Conservation (phyloP, 139 green algal species). For the Eudorina sp. region DNA sequence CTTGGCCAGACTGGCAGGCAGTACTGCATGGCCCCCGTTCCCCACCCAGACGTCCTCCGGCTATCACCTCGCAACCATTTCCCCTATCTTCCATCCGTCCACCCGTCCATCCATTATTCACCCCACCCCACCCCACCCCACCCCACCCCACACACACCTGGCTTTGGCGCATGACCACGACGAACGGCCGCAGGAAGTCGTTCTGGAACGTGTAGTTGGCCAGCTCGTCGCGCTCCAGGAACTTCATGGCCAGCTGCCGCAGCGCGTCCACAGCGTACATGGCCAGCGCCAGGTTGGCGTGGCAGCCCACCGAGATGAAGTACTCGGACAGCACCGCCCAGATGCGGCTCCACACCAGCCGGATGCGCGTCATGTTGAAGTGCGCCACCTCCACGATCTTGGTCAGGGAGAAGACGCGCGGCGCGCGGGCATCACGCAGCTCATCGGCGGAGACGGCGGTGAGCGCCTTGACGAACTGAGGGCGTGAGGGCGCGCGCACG, state of each 20-base stretch:
- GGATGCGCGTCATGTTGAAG: conserved; percentile 98
- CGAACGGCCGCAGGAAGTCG: conserved; percentile 98
- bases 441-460: conserved; percentile 76
- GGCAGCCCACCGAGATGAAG: conserved; percentile 87
- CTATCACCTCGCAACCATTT: no score
- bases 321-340: conserved; percentile 96
- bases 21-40: no score
- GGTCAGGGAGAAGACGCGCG: conserved; percentile 92
- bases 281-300: conserved; percentile 87
- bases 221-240: conserved; percentile 98
- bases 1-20: no score
- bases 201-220: conserved; percentile 99
- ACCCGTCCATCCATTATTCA: no score
- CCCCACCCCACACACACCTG: neutral
- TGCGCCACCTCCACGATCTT: conserved; percentile 98
- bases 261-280: conserved; percentile 87
- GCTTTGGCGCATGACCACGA: conserved; percentile 94
- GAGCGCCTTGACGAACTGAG: conserved; percentile 91
- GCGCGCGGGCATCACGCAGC: conserved; percentile 66
- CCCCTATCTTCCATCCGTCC: neutral
- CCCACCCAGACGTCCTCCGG: no score
- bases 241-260: conserved; percentile 80
- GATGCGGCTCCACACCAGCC: conserved; percentile 96
- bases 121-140: neutral
- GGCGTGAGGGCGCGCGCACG: neutral